phyloP scores from a whole-genome alignment of 352 stramenopile genomes.

The Globisporangium okanoganense region DNA sequence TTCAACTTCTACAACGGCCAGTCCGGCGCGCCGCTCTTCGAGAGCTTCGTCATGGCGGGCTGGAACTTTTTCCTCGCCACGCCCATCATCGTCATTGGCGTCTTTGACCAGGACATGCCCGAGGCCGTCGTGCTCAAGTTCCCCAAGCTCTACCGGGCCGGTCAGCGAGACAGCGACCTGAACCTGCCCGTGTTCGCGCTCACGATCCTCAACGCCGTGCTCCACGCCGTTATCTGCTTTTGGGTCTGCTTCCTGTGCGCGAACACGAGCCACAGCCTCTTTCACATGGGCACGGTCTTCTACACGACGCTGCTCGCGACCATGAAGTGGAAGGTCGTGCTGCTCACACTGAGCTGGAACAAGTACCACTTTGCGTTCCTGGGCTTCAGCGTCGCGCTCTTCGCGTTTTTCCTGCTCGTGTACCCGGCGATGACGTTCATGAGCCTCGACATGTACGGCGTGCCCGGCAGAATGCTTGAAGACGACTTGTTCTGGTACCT shows the following conservation, averaged over 20 bases:
- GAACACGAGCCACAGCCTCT: conserved; percentile 35
- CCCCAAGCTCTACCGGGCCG: conserved; percentile 48
- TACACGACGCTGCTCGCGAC: conserved; percentile 61
- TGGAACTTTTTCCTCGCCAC: conserved; percentile 89
- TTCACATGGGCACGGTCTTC: conserved; percentile 54
- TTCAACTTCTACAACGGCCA: conserved; percentile 93
- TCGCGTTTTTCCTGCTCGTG: conserved; percentile 58
- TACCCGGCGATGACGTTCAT: conserved; percentile 69
- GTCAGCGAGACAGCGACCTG: conserved; percentile 52
- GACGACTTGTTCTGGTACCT: conserved; percentile 55
- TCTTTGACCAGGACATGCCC: conserved; percentile 70
- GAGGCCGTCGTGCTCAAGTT: conserved; percentile 41
- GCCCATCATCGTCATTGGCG: conserved; percentile 84
- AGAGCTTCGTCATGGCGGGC: conserved; percentile 72
- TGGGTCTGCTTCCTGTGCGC: conserved; percentile 41
- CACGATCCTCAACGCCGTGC: conserved; percentile 50
- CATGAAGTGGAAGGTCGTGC: conserved; percentile 70
- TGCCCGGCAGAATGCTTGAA: conserved; percentile 35
- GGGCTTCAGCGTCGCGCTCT: conserved; percentile 52
- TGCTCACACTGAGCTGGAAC: conserved; percentile 60
- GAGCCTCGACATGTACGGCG: conserved; percentile 61
- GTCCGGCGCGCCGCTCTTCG: conserved; percentile 77
- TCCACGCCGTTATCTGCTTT: conserved; percentile 56
- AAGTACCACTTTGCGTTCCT: conserved; percentile 54
- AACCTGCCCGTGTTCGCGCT: conserved; percentile 51